Evolutionary conservation across 768 basidiomycete species (phyloP).

Genomic region (Lentinula sp.): DNA sequence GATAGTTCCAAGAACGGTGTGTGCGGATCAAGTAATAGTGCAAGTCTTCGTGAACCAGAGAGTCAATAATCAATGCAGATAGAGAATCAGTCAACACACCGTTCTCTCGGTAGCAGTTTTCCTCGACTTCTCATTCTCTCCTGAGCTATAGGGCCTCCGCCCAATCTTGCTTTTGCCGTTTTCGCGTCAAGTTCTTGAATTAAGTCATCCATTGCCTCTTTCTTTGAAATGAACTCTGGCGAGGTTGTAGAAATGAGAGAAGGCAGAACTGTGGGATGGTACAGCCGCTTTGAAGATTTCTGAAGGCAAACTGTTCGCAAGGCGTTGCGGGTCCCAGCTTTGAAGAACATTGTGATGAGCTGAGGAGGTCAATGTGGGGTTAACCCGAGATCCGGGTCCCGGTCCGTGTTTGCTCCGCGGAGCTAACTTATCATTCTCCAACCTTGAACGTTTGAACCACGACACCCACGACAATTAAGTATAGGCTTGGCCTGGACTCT

Average conservation of each 20-base stretch:
- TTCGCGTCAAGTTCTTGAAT: slow-evolving; percentile 60
- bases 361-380: too few species aligned
- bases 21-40: slow-evolving; percentile 73
- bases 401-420: neutral
- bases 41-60: slow-evolving; percentile 41
- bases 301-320: neutral
- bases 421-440: neutral
- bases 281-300: slow-evolving; percentile 14
- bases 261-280: slow-evolving; percentile 72
- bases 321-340: neutral
- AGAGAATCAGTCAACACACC: slow-evolving; percentile 38
- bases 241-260: slow-evolving; percentile 63
- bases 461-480: neutral
- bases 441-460: neutral
- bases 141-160: slow-evolving; percentile 72
- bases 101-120: slow-evolving; percentile 79
- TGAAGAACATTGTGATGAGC: neutral
- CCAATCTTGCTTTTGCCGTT: slow-evolving; percentile 51
- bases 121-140: slow-evolving; percentile 72
- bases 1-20: slow-evolving; percentile 90
- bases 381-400: neutral
- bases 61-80: neutral
- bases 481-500: neutral
- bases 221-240: slow-evolving; percentile 64
- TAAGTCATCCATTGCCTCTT: slow-evolving; percentile 63